Evolutionary conservation across 176 grass and related monocot genomes (phyloP).

Genomic region (Microstegium vimineum): DNA sequence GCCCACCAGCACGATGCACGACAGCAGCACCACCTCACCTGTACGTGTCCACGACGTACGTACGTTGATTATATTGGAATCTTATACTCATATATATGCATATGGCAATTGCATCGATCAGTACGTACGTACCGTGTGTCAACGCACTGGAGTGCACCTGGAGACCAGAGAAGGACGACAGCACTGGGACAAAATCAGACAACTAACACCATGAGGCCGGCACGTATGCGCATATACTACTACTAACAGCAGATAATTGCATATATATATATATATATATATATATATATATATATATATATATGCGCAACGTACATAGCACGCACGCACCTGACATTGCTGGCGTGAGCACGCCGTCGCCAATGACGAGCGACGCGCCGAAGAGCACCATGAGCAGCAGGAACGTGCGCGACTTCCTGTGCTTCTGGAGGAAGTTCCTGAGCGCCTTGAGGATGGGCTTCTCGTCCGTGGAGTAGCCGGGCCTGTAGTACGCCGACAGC

Average conservation of each 20-base stretch:
- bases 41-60: no score
- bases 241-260: no score
- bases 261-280: no score
- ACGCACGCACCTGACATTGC: slow-evolving; percentile 54
- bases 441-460: slow-evolving; percentile 42
- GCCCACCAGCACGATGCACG: slow-evolving; percentile 57
- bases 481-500: slow-evolving; percentile 48
- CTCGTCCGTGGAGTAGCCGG: slow-evolving; percentile 34
- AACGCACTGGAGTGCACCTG: slow-evolving; percentile 24
- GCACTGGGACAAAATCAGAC: slow-evolving; percentile 14
- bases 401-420: slow-evolving; percentile 42
- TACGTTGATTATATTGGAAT: no score
- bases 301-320: no score
- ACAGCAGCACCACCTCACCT: slow-evolving; percentile 49
- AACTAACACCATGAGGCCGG: no score
- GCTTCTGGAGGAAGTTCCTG: slow-evolving; percentile 47
- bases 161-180: slow-evolving; percentile 49
- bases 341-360: slow-evolving; percentile 60
- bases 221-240: no score
- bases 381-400: slow-evolving; percentile 58
- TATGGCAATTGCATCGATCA: no score
- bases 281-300: no score
- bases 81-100: no score
- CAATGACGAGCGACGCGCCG: slow-evolving; percentile 56
- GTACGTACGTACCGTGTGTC: not conserved